Conservation (phyloP, 1,139 yeast genomes). For the Geotrichum siamense region DNA sequence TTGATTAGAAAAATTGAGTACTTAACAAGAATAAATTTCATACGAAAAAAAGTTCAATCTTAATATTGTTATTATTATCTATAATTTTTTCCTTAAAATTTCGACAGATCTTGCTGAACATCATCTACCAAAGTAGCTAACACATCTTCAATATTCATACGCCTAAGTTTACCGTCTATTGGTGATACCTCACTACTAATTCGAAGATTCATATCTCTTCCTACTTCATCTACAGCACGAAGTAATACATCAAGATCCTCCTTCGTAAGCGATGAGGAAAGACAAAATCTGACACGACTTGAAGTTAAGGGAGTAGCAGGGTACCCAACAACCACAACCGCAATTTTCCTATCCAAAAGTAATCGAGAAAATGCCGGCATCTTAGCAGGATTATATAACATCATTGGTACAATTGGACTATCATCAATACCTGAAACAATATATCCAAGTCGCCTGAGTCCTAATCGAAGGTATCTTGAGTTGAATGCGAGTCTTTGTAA, state of each 20-base stretch:
- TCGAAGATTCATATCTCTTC: conserved; percentile 68
- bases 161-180: conserved; percentile 48
- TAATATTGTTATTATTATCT: no score
- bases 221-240: conserved; percentile 66
- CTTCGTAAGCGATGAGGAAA: conserved; percentile 85
- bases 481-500: conserved; percentile 90
- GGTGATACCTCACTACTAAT: conserved; percentile 41
- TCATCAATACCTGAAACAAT: conserved; percentile 94
- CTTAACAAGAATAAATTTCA: no score
- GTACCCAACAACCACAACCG: conserved; percentile 93
- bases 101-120: conserved; percentile 29
- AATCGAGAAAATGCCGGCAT: conserved; percentile 89
- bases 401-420: conserved; percentile 88
- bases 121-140: conserved; percentile 67
- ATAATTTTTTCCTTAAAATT: no score
- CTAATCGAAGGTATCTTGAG: conserved; percentile 85
- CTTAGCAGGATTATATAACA: conserved; percentile 82
- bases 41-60: no score
- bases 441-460: conserved; percentile 85
- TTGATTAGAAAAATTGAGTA: no score
- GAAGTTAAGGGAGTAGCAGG: conserved; percentile 94
- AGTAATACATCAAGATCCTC: conserved; percentile 84
- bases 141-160: conserved; percentile 74
- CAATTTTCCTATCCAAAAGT: conserved; percentile 72
- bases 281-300: conserved; percentile 88